These are phyloP conservation scores for Emergomyces orientalis DNA, from an alignment of 2,329 filamentous ascomycete species.

Conservation along the genomic window DNA sequence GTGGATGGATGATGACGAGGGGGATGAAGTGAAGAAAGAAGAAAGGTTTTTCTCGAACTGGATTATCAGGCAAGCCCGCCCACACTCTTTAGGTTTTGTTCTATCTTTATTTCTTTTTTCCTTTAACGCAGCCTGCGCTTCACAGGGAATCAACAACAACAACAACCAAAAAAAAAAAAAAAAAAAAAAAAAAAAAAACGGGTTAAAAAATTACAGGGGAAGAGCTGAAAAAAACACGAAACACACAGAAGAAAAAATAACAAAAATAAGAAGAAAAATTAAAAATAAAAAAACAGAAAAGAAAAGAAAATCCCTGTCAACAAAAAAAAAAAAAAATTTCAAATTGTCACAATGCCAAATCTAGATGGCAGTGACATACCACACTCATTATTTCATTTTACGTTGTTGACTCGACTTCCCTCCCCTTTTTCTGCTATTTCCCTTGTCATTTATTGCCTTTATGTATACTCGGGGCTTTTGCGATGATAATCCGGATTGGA, in stretches of 20 bases:
- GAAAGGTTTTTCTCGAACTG: neutral
- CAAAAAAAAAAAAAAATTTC: neutral
- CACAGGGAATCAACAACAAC: no score
- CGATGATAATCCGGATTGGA: no score
- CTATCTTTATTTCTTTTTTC: neutral
- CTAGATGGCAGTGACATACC: no score
- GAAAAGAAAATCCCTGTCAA: neutral
- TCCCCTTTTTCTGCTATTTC: no score
- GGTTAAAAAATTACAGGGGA: no score
- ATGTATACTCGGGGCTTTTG: no score
- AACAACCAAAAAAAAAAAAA: neutral
- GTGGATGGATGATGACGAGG: neutral
- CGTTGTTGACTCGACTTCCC: no score
- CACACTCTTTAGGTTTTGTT: neutral
- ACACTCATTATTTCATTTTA: no score
- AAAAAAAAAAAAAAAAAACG: neutral
- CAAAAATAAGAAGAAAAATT: neutral
- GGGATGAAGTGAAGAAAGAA: neutral
- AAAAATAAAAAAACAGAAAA: neutral
- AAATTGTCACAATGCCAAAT: no score
- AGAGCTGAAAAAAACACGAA: no score
- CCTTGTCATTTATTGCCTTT: no score
- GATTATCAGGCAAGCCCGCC: neutral
- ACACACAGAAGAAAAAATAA: neutral
- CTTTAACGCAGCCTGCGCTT: no score